Evolutionary conservation across 2,329 filamentous ascomycete species (phyloP), one percentile per base, ranked within the genome.

Genomic region (Zymoseptoria pseudotritici): DNA sequence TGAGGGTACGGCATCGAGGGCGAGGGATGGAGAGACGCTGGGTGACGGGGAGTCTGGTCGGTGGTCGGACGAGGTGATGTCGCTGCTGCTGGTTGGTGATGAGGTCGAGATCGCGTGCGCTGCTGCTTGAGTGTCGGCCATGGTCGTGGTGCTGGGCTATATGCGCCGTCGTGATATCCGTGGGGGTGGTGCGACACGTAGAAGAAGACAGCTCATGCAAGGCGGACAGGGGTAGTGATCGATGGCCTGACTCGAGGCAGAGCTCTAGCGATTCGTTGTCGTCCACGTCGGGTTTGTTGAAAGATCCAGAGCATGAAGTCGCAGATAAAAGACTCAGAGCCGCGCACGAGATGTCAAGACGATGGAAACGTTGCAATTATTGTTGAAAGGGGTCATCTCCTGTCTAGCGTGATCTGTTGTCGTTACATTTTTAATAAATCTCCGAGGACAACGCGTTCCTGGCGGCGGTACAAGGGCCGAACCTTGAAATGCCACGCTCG

Each of bases 21-120:
- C 84, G 49, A 82, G 79, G n/a, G 81, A 82, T 6, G 88, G 87
- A 19, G 82, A 79, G 19, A 79, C 76, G 68, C 85, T 84, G 46
- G 85, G 85, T 55, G 86, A 83, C n/a, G 87, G 86, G 42, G 87
- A 89, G 61, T 78, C 79, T 66, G 79, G 78, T 68, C 80, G 81
- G 52, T 66, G 63, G 22, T 64, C 60, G 17, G 69, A 71, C 46
- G 68, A 66, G 55, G 64, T 61, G 46, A 65, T 17, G 52, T 29
- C 63, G 57, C 57, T 69, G 68, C 64, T 71, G 58, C 56, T 65
- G 53, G 61, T 69, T 59, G 64, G 65, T 50, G 58, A 68, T 56
- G 60, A 61, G 36, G 36, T 46, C 13, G 36, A 46, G 36, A 4
- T 46, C 17, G 36, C 36, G 17, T 46, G 36, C 17, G 17, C 36